Conservation (phyloP, 169 alveolate genomes). For the Plasmodium coatneyi region DNA sequence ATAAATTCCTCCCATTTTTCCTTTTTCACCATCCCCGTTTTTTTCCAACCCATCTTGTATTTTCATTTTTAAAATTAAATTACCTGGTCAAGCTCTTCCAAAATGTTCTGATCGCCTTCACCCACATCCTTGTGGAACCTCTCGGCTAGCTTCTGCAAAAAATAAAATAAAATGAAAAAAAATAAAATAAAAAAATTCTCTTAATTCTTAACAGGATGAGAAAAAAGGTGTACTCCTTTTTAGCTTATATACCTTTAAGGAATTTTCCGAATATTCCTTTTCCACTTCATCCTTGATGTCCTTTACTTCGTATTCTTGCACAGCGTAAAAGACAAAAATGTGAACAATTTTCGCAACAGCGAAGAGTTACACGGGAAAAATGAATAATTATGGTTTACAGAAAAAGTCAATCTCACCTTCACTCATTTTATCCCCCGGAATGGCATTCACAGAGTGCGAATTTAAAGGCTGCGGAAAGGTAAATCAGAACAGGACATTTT, state of each 20-base stretch:
- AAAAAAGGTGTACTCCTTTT: background rate
- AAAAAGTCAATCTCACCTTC: constrained; percentile 33
- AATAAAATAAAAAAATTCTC: background rate
- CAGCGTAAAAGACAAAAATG: background rate
- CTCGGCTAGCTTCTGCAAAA: constrained; percentile 61
- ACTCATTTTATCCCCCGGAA: constrained; percentile 58
- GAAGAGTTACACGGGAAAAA: background rate
- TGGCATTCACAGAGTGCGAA: constrained; percentile 57
- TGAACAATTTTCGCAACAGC: background rate
- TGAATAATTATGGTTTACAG: background rate
- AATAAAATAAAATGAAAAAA: background rate
- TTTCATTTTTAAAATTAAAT: background rate
- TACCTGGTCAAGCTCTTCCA: constrained; percentile 75
- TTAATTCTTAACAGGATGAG: background rate
- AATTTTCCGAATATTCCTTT: constrained; percentile 46
- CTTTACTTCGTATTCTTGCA: constrained; percentile 34
- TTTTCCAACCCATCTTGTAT: background rate
- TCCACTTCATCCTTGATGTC: constrained; percentile 1
- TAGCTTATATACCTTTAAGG: constrained; percentile 26
- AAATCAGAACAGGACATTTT: background rate
- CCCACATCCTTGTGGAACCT: constrained; percentile 52
- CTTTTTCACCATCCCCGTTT: background rate
- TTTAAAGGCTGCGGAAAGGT: constrained; percentile 44
- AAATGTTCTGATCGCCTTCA: constrained; percentile 27
- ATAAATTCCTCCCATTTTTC: background rate